phyloP scores from a whole-genome alignment of 208 protist genomes.

The Phytomonas sp. region DNA sequence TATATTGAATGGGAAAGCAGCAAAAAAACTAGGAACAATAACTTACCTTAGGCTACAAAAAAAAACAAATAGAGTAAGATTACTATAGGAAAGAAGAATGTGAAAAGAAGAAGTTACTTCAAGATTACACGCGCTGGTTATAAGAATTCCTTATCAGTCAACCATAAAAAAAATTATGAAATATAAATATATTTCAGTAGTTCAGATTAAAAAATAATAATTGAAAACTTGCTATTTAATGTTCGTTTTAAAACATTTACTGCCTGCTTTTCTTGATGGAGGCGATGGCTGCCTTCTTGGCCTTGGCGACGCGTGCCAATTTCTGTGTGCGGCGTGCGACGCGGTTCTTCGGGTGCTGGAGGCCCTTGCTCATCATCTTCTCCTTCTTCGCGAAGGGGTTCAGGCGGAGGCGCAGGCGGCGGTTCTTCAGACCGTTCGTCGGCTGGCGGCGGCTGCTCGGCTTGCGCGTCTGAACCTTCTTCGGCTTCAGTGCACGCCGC shows the following conservation, averaged over 20 bases:
- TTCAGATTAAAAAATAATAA: conserved; percentile 3
- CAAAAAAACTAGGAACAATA: conserved; percentile 6
- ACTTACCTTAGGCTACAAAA: neutral
- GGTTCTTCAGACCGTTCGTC: conserved; percentile 70
- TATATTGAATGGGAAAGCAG: neutral
- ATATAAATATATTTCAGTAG: neutral
- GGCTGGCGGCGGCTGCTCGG: conserved; percentile 30
- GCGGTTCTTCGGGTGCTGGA: conserved; percentile 40
- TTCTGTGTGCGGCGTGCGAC: conserved; percentile 41
- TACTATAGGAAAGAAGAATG: neutral
- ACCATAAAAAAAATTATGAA: neutral
- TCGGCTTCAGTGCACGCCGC: conserved; percentile 60
- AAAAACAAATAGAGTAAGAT: conserved; percentile 9
- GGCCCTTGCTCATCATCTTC: conserved; percentile 36
- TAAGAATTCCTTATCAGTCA: conserved; percentile 9
- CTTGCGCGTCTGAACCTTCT: conserved; percentile 55
- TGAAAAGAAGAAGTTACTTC: conserved; percentile 9
- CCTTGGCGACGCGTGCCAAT: conserved; percentile 31
- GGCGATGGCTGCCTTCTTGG: conserved; percentile 27
- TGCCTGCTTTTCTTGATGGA: conserved; percentile 21
- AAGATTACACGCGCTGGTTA: no score
- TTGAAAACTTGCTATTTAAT: conserved; percentile 12
- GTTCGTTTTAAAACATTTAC: conserved; percentile 5
- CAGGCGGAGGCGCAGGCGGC: conserved; percentile 66
- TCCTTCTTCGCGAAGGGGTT: conserved; percentile 71